Evolutionary conservation across 2,329 filamentous ascomycete species (phyloP), one percentile per base, ranked within the genome.

Genomic region (Cryphonectria nitschkei): DNA sequence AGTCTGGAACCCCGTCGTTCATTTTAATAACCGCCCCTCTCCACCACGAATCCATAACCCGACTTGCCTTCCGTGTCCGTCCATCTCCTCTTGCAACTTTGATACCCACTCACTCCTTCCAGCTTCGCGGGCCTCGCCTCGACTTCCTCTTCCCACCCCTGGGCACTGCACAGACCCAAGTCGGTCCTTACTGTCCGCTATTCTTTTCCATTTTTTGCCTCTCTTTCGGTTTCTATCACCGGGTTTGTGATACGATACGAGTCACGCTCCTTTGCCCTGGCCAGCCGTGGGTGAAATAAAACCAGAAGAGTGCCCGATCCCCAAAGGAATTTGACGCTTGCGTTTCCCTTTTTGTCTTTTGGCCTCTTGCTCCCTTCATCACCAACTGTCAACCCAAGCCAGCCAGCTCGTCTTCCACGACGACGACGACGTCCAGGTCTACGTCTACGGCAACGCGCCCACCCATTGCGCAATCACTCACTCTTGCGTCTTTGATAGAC

Each of bases 401-500:
- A 32, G 14, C 41, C 62, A 54, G n/a, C 68, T 58, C 68, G 39
- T 29, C 52, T 60, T 6, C 1, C 29, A 54, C 22, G 22, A 26
- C 50, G 29, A 74, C 70, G 68, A 73, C 75, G 73, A 74, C 73
- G 73, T 68, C 62, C 50, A 46, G 32, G 66, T 54, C 76, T 74
- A 77, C 76, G 71, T 76, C 79, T 77, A 74, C 76, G 72, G 74
- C 76, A 29, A 16, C 66, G n/a, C 46, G n/a, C 32, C 56, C 56
- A 56, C 56, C 56, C 22, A 58, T 67, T 67, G 65, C 65, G 65
- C 50, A 39, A 81, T 80, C 79, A 82, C 78, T 79, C 79, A 73
- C 80, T 81, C 54, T 77, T 78, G 83, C 80, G 82, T 86, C 85
- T 86, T 87, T 86, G 84, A 87, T 76, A 87, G 85, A 86, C 81